These are phyloP conservation scores for Senna siamea DNA, from an alignment of 306 rosid genomes.

Conservation along the genomic window DNA sequence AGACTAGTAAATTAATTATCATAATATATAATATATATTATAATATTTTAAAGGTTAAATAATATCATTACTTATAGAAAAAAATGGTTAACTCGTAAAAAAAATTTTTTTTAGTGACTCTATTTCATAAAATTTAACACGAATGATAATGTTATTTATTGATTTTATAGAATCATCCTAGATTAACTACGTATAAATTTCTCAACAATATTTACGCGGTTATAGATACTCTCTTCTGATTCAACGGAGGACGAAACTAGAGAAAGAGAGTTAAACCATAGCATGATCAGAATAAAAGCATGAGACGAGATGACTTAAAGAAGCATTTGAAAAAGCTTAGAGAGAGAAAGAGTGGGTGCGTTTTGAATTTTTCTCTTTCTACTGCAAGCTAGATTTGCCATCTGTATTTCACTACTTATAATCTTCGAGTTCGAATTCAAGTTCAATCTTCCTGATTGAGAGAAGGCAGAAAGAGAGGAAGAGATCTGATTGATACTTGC, in stretches of 20 bases:
- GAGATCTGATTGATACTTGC: constrained; percentile 40
- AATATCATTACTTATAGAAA: too few species aligned
- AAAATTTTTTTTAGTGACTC: too few species aligned
- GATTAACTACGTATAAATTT: background rate
- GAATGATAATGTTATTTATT: too few species aligned
- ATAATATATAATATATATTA: too few species aligned
- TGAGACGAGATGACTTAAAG: background rate
- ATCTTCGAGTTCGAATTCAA: background rate
- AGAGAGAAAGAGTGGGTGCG: background rate
- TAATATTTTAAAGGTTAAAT: too few species aligned
- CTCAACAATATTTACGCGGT: background rate
- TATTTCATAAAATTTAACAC: too few species aligned
- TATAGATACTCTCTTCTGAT: background rate
- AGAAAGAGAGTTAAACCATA: background rate
- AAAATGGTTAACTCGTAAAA: too few species aligned
- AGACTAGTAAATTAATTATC: too few species aligned
- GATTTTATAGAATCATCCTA: background rate
- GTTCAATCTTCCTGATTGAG: constrained; percentile 26
- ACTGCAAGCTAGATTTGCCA: background rate
- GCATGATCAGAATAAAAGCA: background rate
- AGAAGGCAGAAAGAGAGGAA: constrained; percentile 34
- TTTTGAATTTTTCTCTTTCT: constrained; percentile 35
- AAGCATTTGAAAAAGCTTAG: constrained; percentile 9
- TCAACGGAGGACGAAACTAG: background rate
- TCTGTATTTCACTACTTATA: background rate